Conservation (phyloP, 2,329 filamentous ascomycete species). For the Aspergillus sp. region DNA sequence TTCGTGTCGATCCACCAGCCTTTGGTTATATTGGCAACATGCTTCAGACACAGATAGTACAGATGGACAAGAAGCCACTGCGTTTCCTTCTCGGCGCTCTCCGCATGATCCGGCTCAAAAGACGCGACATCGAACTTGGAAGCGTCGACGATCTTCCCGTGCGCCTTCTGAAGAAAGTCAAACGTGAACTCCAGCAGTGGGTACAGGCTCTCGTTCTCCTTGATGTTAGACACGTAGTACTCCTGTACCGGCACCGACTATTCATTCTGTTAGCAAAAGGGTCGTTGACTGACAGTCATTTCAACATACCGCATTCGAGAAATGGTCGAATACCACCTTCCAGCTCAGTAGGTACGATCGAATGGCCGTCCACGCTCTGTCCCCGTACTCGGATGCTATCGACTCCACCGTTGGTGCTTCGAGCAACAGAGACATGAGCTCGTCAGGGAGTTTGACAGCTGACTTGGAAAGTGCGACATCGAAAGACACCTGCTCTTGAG, state of each 20-base stretch:
- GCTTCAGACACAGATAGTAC: conserved; percentile 71
- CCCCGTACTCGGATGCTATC: conserved; percentile 56
- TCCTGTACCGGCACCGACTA: conserved; percentile 70
- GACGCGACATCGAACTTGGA: conserved; percentile 61
- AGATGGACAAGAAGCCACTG: conserved; percentile 79
- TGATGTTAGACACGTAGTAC: conserved; percentile 71
- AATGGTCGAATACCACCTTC: conserved; percentile 83
- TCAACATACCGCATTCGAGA: conserved; percentile 51
- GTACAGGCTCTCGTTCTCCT: conserved; percentile 58
- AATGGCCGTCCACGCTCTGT: conserved; percentile 57
- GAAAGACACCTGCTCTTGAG: conserved; percentile 73
- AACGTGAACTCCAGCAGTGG: conserved; percentile 71
- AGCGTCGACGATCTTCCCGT: conserved; percentile 59
- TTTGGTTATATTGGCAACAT: conserved; percentile 69
- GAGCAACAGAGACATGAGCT: conserved; percentile 73
- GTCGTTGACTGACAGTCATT: neutral
- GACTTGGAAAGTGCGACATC: conserved; percentile 51
- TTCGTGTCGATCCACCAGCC: conserved; percentile 75
- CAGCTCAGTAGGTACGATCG: conserved; percentile 80
- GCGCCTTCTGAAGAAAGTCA: conserved; percentile 71
- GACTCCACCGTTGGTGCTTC: conserved; percentile 64
- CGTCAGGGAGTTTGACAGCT: conserved; percentile 64
- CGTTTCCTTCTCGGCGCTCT: conserved; percentile 60
- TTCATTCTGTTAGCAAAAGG: conserved; percentile 14
- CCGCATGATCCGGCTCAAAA: conserved; percentile 52